Base-by-base conservation (phyloP, 805 yeast species). In the Candida boleticola region DNA sequence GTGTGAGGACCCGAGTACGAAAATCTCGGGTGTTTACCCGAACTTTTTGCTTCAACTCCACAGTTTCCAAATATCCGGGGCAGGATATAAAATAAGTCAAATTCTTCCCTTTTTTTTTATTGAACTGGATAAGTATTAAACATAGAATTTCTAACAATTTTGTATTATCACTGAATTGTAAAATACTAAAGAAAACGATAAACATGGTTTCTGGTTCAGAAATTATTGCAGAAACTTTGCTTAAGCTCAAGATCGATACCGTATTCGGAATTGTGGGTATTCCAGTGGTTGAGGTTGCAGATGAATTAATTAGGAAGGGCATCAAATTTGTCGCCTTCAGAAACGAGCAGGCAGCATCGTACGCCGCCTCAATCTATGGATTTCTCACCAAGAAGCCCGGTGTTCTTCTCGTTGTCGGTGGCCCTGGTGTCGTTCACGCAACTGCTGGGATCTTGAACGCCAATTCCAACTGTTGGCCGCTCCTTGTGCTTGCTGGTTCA, bases 181-280 rank as follows among this genome's bases (percentile, higher is more conserved):
- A n/a, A n/a, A n/a, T n/a, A n/a, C n/a, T n/a, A n/a, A n/a, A n/a
- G n/a, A n/a, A n/a, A n/a, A n/a, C n/a, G n/a, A n/a, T n/a, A n/a
- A n/a, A n/a, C 17, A 38, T 38, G 41, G 41, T 38, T 29, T 17
- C 51, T 11, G 82, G 82, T 1, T 68, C 83, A 0, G 58, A 60
- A 20, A 52, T 74, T 1, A 74, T 82, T 39, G 84, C 85, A 0
- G 53, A 58, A 20, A 44, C 76, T 0, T 62, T 83, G 6, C 60
- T 65, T 35, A 52, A 57, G 5, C 66, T 82, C 13, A 84, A 82
- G 0, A 77, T 83, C 17, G 64, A 69, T 22, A 72, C 71, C 10
- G 76, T 82, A 1, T 83, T 83, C 58, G 90, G 89, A 3, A 71
- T 83, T 20, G 89, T 84, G 3, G 90, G 89, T 0, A 83, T 83